Base-by-base conservation (phyloP, 2,329 filamentous ascomycete species). In the Penicillium sp. region DNA sequence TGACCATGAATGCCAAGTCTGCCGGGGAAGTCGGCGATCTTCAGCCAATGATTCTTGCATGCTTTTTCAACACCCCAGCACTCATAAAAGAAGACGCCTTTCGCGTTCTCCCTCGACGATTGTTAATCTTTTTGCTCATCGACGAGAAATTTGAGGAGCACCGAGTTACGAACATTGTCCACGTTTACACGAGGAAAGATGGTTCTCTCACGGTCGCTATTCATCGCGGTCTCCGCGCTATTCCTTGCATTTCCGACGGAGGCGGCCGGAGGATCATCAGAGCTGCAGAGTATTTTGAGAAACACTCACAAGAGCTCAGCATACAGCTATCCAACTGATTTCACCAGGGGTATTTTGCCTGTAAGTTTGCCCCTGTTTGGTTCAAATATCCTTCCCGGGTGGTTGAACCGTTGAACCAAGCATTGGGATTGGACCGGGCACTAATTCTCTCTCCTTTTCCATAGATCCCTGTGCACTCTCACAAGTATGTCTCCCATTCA, bases 321-420 rank as follows among this genome's bases (percentile, higher is more conserved):
- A 21, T 88, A 88, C 73, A 79, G 73, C 19, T 89, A 88, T 73
- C 86, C 86, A 0, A 89, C 86, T 0, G 84, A 86, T 68, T 78
- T 89, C 21, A 88, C 86, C 1, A 80, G 86, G 63, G 85, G 82
- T 1, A 86, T 89, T 63, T 69, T 87, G 31, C 86, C 86, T 46
- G 83, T 85, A 68, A 69, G 79, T 77, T 29, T 26, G 21, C 29
- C 57, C 52, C 66, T 35, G 49, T 56, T 26, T 49, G 45, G 31
- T 19, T 54, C 17, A 21, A 48, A 9, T 19, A 19, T 30, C 8
- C 11, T 52, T 46, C 21, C 26, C 26, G 26, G 26, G 26, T 26
- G 26, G 26, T 26, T 26, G 26, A 5, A 26, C 52, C 50, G 51
- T 41, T 48, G 31, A 56, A 50, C 52, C 38, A 45, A 8, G 30